A percentile compares a stretch with the other conserved stretches of the same genome.
Evolutionary conservation across 1,284 basidiomycete species (phyloP).

Genomic region (Exobasidium rhododendri): DNA sequence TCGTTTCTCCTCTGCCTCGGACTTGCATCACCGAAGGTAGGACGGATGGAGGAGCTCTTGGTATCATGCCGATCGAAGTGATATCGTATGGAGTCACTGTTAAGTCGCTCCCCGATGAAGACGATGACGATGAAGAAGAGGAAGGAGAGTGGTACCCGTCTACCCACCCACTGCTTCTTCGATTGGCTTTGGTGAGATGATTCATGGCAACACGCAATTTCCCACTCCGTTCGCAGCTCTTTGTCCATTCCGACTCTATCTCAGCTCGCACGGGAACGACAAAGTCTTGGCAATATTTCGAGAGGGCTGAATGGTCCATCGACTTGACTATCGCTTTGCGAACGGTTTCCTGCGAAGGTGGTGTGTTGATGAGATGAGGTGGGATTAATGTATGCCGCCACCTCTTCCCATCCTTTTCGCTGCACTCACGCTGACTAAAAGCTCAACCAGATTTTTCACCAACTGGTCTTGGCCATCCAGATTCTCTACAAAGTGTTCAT

Average conservation of each 20-base stretch:
- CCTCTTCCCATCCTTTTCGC: not conserved
- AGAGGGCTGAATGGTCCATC: not conserved
- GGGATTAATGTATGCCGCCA: too few species aligned
- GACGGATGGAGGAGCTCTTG: not conserved
- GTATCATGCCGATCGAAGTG: not conserved
- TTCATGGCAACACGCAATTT: not conserved
- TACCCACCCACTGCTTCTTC: constrained; percentile 4
- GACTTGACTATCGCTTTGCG: constrained; percentile 28
- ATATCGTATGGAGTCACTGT: not conserved
- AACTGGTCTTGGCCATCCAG: constrained; percentile 31
- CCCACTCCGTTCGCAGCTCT: not conserved
- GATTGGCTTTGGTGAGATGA: not conserved
- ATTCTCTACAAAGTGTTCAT: constrained; percentile 32
- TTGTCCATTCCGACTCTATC: not conserved
- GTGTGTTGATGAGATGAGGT: too few species aligned
- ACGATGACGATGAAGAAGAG: not conserved
- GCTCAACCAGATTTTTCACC: constrained; percentile 28
- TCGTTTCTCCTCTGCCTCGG: not conserved
- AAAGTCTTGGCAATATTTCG: not conserved
- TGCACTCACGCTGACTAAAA: constrained; percentile 27
- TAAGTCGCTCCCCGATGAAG: not conserved
- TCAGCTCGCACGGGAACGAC: not conserved
- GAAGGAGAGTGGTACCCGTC: not conserved
- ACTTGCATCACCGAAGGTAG: not conserved
- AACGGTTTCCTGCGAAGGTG: constrained; percentile 24